Evolutionary conservation across 441 rosid genomes (phyloP), one percentile per base, ranked within the genome.

Genomic region (Mallotus repandus): DNA sequence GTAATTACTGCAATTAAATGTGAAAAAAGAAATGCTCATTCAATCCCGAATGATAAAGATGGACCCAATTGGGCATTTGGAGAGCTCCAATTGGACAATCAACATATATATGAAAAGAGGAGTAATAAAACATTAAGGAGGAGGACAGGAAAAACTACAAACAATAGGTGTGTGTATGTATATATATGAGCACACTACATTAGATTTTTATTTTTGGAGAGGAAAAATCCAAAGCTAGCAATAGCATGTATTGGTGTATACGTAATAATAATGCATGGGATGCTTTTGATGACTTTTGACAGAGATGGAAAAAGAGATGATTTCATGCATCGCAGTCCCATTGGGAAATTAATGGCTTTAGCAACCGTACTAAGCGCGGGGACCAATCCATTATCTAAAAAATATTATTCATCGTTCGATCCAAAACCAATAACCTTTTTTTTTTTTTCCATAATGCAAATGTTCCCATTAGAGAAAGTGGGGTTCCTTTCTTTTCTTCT

Each of bases 261-360:
- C 89, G 89, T 89, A 84, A 85, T 79, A 80, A 89, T 84, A 80
- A 81, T 89, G 91, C 93, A 89, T 86, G 89, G 83, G 74, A 54
- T 76, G 55, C 74, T 76, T 76, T 74, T 29, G 74, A 73, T 69
- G 77, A 77, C 78, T 72, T 75, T 76, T 54, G 73, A 55, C 63
- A 61, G n/a, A 67, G 22, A 73, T 68, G 56, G 50, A 50, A 49
- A 49, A 65, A 75, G 41, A 72, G 13, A 38, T 35, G 69, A 76
- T 79, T 74, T 81, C 72, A 75, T 79, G 80, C 76, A 74, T 66
- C 76, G 62, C 63, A 68, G 67, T 58, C 64, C 77, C 32, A 68
- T 4, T 61, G 16, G 57, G 70, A 61, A 72, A 29, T 69, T 63
- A 52, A 70, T 65, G 53, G 53, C 53, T 66, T 61, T 59, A 59